Conservation (phyloP, 345 rosid species). For the Zanthoxylum bungeanum region DNA sequence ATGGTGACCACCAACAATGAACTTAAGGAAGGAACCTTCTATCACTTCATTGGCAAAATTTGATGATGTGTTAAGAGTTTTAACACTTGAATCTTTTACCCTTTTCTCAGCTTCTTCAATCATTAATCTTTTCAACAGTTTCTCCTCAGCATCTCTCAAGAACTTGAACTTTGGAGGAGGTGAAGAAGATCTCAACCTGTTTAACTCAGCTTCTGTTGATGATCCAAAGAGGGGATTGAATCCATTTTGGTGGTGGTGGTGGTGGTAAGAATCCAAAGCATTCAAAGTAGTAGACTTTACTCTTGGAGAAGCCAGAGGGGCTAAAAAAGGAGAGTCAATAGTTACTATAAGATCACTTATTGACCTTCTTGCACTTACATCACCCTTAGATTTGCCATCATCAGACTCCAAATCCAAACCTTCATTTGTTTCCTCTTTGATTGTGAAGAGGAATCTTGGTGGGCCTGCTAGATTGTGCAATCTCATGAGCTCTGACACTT, state of each 20-base stretch:
- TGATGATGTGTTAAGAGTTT: conserved; percentile 19
- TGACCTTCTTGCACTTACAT: conserved; percentile 53
- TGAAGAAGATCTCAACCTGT: conserved; percentile 51
- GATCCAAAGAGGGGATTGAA: conserved; percentile 91
- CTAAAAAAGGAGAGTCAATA: conserved; percentile 48
- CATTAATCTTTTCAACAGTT: conserved; percentile 50
- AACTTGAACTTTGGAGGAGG: conserved; percentile 98
- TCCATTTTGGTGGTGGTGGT: too few species aligned
- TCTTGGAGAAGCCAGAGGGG: conserved; percentile 77
- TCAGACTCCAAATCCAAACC: conserved; percentile 98
- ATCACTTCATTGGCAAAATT: background rate
- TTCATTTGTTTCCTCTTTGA: conserved; percentile 89
- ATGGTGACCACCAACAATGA: conserved; percentile 39
- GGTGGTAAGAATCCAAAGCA: conserved; percentile 40
- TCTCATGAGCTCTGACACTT: conserved; percentile 88
- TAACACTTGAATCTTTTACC: conserved; percentile 25
- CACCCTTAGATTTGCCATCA: conserved; percentile 64
- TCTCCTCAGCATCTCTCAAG: conserved; percentile 92
- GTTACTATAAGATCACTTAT: conserved; percentile 62
- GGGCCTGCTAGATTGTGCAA: conserved; percentile 79
- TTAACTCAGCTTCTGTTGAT: conserved; percentile 51
- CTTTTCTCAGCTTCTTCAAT: conserved; percentile 52
- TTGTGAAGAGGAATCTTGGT: conserved; percentile 91
- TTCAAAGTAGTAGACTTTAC: conserved; percentile 44
- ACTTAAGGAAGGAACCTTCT: conserved; percentile 59